Evolutionary conservation across 75 land plant species (phyloP).

Genomic region (Sequoiadendron giganteum): DNA sequence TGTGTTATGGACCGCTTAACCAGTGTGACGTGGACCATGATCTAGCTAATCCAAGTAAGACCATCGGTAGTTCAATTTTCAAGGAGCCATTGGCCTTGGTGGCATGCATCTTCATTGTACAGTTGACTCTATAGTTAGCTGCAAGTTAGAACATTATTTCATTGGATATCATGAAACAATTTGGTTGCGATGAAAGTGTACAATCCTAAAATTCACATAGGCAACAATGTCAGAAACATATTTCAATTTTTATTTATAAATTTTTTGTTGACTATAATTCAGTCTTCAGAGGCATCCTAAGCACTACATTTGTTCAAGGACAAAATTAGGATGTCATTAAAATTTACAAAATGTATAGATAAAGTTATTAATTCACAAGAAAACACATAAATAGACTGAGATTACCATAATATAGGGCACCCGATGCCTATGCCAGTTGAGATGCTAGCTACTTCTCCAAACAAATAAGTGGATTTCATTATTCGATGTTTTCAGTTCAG

Average conservation of each 20-base stretch:
- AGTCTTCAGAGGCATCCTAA: background rate
- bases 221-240: background rate
- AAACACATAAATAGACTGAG: background rate
- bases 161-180: background rate
- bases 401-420: background rate
- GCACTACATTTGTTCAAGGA: background rate
- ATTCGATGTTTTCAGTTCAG: background rate
- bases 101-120: background rate
- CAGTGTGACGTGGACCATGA: background rate
- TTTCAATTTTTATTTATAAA: too few species aligned
- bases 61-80: background rate
- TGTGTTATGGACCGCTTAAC: background rate
- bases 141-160: background rate
- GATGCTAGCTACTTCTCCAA: too few species aligned
- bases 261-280: background rate
- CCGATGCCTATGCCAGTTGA: background rate
- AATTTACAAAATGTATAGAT: background rate
- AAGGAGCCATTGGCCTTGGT: background rate
- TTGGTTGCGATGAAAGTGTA: too few species aligned
- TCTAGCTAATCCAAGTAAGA: background rate
- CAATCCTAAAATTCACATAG: too few species aligned
- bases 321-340: background rate
- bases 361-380: too few species aligned
- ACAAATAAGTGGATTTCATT: too few species aligned
- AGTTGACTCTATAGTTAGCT: background rate